Base-by-base conservation (phyloP, 805 yeast species). In the Hanseniaspora thailandica region DNA sequence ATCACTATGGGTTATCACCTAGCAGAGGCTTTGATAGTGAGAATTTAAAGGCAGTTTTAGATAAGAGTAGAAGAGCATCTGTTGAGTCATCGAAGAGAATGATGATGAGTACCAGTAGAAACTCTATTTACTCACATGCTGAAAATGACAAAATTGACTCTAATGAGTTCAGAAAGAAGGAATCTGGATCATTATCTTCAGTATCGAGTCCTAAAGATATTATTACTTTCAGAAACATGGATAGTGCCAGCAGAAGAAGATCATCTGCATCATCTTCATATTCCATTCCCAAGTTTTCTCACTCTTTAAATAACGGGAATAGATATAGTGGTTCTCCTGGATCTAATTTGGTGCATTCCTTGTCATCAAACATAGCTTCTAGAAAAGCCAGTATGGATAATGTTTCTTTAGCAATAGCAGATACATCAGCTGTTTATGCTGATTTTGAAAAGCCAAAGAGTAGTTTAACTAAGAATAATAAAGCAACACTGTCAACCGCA, bases 381-480 rank as follows among this genome's bases (percentile, higher is more conserved):
- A 50, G 43, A 35, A 50, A 39, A 59, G 44, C 66, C 61, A 35
- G 60, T 59, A 20, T 59, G 61, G 45, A 62, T 61, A 35, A 43
- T 49, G 61, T 59, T 41, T 63, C 69, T 4, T 64, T 61, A 41
- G 68, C 69, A 5, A 62, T 64, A 10, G 62, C 65, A 2, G 61
- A 62, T 15, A 60, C 67, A 12, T 57, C 63, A 2, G 62, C 67
- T 5, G 68, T 66, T 1, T 66, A 66, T 53, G 70, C 68, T 3
- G 65, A 62, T 41, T 47, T 66, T 20, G 69, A 65, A 48, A 60
- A 59, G 52, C 67, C 66, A 5, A 58, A 54, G 2, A 50, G 58
- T n/a, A 60, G n/a, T 19, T 26, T 43, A 13, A 2, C 9, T 17
- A 43, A 17, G 2, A 39, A 22, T 28, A 43, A 38, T 55, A 39